Conservation (phyloP, 306 rosid species). For the Rubus parviflorus region DNA sequence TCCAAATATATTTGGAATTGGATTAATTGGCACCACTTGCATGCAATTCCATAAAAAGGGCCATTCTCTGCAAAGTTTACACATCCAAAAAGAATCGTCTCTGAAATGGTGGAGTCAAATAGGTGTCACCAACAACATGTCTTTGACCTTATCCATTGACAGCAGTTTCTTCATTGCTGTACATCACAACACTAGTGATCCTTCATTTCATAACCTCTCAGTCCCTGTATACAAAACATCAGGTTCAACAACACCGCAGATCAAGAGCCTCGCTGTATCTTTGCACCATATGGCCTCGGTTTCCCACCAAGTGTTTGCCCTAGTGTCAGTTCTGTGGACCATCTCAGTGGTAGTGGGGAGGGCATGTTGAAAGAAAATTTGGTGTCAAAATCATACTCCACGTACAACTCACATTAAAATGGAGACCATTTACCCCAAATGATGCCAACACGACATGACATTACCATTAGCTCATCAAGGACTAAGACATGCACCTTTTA, state of each 20-base stretch:
- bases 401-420: background rate
- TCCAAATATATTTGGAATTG: too few species aligned
- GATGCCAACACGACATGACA: background rate
- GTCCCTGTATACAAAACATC: background rate
- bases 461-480: conserved; percentile 2
- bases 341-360: background rate
- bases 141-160: background rate
- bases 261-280: background rate
- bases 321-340: background rate
- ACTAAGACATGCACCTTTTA: background rate
- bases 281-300: too few species aligned
- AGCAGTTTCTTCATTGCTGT: background rate
- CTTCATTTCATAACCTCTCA: background rate
- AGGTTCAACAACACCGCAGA: background rate
- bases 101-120: too few species aligned
- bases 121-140: too few species aligned
- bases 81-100: too few species aligned
- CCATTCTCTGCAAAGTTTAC: too few species aligned
- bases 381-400: background rate
- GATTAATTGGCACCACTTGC: too few species aligned
- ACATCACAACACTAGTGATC: background rate
- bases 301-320: background rate
- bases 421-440: background rate
- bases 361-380: background rate
- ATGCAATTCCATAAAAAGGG: too few species aligned